Conservation (phyloP, 2,329 filamentous ascomycete species). For the Calonectria pteridis region DNA sequence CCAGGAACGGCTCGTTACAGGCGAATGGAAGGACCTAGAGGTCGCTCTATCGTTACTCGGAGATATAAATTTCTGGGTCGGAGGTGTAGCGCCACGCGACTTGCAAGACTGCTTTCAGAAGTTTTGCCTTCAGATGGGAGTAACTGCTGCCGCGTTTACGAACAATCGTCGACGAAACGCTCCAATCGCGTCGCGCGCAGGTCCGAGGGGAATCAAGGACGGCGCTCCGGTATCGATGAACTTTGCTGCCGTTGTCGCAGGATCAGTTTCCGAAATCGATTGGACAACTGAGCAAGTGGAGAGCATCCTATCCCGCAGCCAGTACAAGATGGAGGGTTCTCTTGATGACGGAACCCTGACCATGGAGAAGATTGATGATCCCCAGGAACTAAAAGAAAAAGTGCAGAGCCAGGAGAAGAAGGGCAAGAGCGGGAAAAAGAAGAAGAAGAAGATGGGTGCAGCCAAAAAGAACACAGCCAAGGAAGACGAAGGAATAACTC, state of each 20-base stretch:
- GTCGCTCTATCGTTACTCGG: conserved; percentile 46
- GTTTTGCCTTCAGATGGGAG: conserved; percentile 55
- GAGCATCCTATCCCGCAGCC: conserved; percentile 50
- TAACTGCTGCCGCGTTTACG: conserved; percentile 39
- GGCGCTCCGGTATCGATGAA: conserved; percentile 49
- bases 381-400: conserved; percentile 2
- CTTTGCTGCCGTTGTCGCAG: conserved; percentile 52
- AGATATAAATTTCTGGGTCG: conserved; percentile 51
- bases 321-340: conserved; percentile 31
- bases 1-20: conserved; percentile 43
- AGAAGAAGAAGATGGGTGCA: conserved; percentile 25
- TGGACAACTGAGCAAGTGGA: conserved; percentile 52
- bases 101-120: conserved; percentile 51
- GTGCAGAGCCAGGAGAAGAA: background rate
- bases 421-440: background rate
- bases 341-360: background rate
- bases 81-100: conserved; percentile 47
- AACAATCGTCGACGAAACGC: background rate
- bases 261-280: conserved; percentile 32
- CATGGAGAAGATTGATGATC: background rate
- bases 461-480: conserved; percentile 29
- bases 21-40: conserved; percentile 57
- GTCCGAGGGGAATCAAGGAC: conserved; percentile 46
- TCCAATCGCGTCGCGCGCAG: conserved; percentile 37
- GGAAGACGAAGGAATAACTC: conserved; percentile 24